Base-by-base conservation (phyloP, 345 rosid genomes). In the Syzygium aqueum region DNA sequence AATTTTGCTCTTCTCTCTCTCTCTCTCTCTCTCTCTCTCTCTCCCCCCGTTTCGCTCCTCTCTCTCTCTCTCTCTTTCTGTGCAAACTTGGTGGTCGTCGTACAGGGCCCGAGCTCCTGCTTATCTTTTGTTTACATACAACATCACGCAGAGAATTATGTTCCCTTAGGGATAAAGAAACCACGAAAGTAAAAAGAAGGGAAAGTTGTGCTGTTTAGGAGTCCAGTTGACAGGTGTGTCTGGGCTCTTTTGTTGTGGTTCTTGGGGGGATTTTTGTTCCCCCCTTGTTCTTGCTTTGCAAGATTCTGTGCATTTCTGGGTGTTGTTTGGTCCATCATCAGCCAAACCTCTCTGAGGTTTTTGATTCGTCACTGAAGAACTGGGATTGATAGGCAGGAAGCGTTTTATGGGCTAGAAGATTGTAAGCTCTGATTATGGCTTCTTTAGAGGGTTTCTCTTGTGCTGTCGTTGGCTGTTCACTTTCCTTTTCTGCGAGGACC, bases 391-490 rank as follows among this genome's bases (percentile, higher is more conserved):
- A 9, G 82, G 13, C 9, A 10, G 25, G 12, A 19, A 11, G 25
- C 21, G 51, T 50, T 84, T 84, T 51, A 77, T 51, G 61, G 78
- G 84, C 23, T 46, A 61, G 85, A 78, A 28, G 85, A 61, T 88
- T 85, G 86, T n/a, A 88, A 87, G 49, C 86, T 86, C 85, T 67
- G 88, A 33, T 85, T 89, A 84, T 84, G 84, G 85, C 25, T 89
- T 87, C 53, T 84, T 85, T 85, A 84, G 61, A 85, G 63, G 85
- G 88, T 78, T 90, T 37, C 33, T 88, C 51, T 88, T 86, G 37
- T 51, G 52, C 84, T 86, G 51, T 33, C 84, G 85, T 82, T 90
- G 87, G 52, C 91, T 88, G 85, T 88, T 89, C 25, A 85, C 87
- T 51, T 89, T 87, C 56, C 49, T 91, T 15, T 52, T 89, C 28